These are phyloP conservation scores for Rhynchosporium graminicola DNA, from an alignment of 2,329 filamentous ascomycete species.

Conservation along the genomic window DNA sequence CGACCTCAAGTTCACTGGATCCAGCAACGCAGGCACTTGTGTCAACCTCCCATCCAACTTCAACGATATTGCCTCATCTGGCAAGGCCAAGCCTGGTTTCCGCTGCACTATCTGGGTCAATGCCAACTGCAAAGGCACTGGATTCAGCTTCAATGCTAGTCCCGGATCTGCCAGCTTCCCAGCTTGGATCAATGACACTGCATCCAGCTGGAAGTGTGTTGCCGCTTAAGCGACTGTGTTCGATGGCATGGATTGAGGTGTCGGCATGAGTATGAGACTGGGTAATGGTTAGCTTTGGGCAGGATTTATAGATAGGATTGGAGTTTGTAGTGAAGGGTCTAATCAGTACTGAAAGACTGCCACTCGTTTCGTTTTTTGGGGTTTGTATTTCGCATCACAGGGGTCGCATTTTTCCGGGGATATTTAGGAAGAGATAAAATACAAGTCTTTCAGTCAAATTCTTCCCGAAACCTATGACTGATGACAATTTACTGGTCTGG, in stretches of 20 bases:
- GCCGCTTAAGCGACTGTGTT: conserved; percentile 9
- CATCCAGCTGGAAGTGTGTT: conserved; percentile 23
- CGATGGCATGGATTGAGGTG: not conserved
- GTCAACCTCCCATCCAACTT: conserved; percentile 21
- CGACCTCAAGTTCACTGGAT: conserved; percentile 24
- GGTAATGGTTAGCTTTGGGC: not conserved
- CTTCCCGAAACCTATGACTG: not conserved
- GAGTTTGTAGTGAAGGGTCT: not conserved
- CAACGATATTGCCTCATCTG: conserved; percentile 19
- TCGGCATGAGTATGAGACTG: not conserved
- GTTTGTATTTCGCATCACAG: not conserved
- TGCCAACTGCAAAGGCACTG: conserved; percentile 15
- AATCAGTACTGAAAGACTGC: conserved; percentile 2
- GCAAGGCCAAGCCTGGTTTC: conserved; percentile 25
- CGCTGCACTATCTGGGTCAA: conserved; percentile 24
- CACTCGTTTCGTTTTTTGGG: not conserved
- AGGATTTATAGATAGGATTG: not conserved
- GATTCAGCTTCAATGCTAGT: conserved; percentile 23
- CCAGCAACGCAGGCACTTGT: conserved; percentile 15
- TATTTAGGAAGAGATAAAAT: not conserved
- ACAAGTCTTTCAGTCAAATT: not conserved
- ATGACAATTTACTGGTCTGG: not conserved
- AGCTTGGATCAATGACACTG: conserved; percentile 21
- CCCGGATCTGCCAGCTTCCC: conserved; percentile 14
- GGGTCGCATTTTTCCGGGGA: not conserved